A percentile compares a stretch with the other conserved stretches of the same genome.
Conservation (phyloP, 257 asterid species). For the Ehretia macrophylla region DNA sequence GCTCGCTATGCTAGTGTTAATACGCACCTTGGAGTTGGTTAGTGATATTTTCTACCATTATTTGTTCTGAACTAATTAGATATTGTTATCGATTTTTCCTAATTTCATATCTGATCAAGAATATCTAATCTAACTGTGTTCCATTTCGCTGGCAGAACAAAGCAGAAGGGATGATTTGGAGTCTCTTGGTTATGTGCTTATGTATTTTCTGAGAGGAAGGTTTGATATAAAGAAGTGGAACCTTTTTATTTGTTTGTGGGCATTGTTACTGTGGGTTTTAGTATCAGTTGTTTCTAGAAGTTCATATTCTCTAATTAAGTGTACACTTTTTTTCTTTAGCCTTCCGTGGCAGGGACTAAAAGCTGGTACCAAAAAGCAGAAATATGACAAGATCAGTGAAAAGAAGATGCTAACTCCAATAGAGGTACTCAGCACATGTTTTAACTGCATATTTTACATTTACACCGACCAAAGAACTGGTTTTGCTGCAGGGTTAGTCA, state of each 20-base stretch:
- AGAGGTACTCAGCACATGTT: conserved; percentile 53
- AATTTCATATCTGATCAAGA: not conserved
- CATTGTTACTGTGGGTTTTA: no score
- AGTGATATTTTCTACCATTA: conserved; percentile 24
- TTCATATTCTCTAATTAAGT: not conserved
- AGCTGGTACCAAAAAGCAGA: conserved; percentile 97
- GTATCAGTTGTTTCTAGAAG: not conserved
- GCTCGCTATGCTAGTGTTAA: conserved; percentile 98
- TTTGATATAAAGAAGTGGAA: conserved; percentile 18
- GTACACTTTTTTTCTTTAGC: conserved; percentile 31
- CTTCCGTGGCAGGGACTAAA: conserved; percentile 97
- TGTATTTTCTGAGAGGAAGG: conserved; percentile 99
- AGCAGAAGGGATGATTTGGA: conserved; percentile 97
- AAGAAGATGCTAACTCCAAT: conserved; percentile 88
- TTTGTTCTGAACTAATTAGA: not conserved
- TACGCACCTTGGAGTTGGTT: conserved; percentile 93
- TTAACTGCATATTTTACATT: conserved; percentile 5
- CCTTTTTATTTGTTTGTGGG: conserved; percentile 15
- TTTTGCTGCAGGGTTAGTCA: not conserved
- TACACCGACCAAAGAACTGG: not conserved
- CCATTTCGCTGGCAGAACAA: conserved; percentile 62
- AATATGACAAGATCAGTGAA: conserved; percentile 94
- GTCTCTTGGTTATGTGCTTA: conserved; percentile 94
- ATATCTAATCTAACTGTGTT: conserved; percentile 1
- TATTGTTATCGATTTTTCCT: not conserved